phyloP scores from a whole-genome alignment of 768 basidiomycete genomes.

The Hortiboletus campestris region DNA sequence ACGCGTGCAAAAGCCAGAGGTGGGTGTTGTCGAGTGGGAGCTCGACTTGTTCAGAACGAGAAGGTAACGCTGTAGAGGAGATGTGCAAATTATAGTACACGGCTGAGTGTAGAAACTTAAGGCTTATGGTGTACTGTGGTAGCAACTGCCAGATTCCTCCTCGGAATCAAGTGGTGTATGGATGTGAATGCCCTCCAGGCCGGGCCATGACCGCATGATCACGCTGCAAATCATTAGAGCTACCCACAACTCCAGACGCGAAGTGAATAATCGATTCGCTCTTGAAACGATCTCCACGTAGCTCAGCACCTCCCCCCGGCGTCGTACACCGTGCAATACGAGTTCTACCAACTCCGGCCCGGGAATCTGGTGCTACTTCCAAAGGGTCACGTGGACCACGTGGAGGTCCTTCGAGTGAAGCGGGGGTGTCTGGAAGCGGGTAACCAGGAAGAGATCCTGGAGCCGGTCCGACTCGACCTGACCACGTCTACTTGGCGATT shows the following conservation, averaged over 20 bases:
- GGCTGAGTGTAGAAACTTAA: background rate
- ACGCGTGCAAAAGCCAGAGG: conserved; percentile 50
- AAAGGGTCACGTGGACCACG: background rate
- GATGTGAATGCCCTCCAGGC: too few species aligned
- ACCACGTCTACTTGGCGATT: background rate
- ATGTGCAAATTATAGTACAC: background rate
- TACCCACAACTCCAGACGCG: too few species aligned
- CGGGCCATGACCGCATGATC: too few species aligned
- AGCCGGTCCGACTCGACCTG: background rate
- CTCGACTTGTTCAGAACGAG: conserved; percentile 22
- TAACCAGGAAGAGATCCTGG: too few species aligned
- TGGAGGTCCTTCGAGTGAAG: too few species aligned
- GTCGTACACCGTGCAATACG: background rate
- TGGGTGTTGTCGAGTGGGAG: conserved; percentile 19
- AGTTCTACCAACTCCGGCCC: background rate
- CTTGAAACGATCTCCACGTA: background rate
- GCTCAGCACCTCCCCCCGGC: background rate
- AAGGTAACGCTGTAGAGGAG: background rate
- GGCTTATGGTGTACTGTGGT: too few species aligned
- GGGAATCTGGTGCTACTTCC: background rate
- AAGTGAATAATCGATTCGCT: background rate
- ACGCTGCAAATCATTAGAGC: too few species aligned
- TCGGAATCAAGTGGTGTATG: too few species aligned
- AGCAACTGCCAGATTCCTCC: too few species aligned
- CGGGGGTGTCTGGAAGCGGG: too few species aligned